Evolutionary conservation across 768 basidiomycete genomes (phyloP).

Genomic region (Chalciporus piperatus): DNA sequence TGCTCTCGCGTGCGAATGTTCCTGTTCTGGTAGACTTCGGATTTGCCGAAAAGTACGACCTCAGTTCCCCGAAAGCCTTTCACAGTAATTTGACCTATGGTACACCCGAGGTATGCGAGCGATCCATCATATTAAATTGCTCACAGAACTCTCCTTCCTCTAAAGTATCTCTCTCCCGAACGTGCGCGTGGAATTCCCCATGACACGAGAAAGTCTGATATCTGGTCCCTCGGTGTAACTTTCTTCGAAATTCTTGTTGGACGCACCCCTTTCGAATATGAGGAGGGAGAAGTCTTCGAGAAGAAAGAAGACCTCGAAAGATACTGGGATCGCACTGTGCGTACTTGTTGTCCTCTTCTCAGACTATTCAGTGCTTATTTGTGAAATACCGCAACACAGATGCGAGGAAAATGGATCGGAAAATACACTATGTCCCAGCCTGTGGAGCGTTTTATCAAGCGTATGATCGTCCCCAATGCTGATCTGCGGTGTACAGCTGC

Average conservation of each 20-base stretch:
- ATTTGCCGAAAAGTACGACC: constrained; percentile 86
- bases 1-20: constrained; percentile 72
- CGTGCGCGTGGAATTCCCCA: constrained; percentile 85
- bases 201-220: constrained; percentile 89
- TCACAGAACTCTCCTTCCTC: neutral
- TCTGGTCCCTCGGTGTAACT: constrained; percentile 84
- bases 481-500: constrained; percentile 70
- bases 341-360: constrained; percentile 19
- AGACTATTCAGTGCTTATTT: neutral
- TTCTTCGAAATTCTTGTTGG: constrained; percentile 94
- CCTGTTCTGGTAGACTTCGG: constrained; percentile 96
- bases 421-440: constrained; percentile 54
- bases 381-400: constrained; percentile 32
- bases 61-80: constrained; percentile 61
- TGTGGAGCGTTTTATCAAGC: constrained; percentile 64
- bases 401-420: constrained; percentile 86
- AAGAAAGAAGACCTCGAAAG: constrained; percentile 78
- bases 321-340: constrained; percentile 83
- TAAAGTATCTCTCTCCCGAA: constrained; percentile 87
- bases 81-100: constrained; percentile 83
- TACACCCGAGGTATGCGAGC: constrained; percentile 72
- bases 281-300: constrained; percentile 73
- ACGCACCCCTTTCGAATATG: constrained; percentile 87
- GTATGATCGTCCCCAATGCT: constrained; percentile 82
- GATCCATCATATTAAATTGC: neutral